Evolutionary conservation across 345 rosid genomes (phyloP), one percentile per base, ranked within the genome.

Genomic region (Brassica nigra): DNA sequence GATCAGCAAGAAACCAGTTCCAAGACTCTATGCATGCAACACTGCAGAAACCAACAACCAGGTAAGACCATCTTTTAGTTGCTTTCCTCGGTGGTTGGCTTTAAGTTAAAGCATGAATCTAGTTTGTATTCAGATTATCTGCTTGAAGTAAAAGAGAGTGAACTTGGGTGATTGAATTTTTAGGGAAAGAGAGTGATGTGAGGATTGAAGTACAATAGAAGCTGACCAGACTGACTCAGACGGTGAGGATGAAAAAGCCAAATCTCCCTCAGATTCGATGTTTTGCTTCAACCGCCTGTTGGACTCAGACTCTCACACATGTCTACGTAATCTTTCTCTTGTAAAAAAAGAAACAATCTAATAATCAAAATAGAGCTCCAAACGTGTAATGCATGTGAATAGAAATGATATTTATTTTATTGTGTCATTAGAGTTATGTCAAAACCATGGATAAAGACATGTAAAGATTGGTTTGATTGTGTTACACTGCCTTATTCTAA

Each of bases 1-100:
- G 83, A 80, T 55, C 47, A 37, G 44, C 84, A 59, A 78, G 76
- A 61, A 86, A 76, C 73, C 83, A 76, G 29, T 80, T 80, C 55
- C 80, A 80, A 75, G 72, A 70, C 68, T 68, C 75, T 39, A 39
- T 64, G 68, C 83, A 70, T 30, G 71, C 83, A 66, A 44, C 73
- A 5, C 5, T 66, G 34, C 71, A 44, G 49, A 76, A 76, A 71
- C 77, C 84, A 76, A 58, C 80, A 6, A 76, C 80, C 10, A 81
- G 77, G 83, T 81, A 65, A 81, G 33, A 70, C 27, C 6, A 62
- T 54, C 9, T 15, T 79, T 65, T 6, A n/a, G n/a, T 58, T 34
- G 10, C 15, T 23, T 54, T 52, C 2, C 18, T 52, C 29, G 8
- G 33, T 52, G 59, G 11, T 37, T 54, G 15, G 49, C 34, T 29